Base-by-base conservation (phyloP, 305 asterid species). In the Petunia hybrid region DNA sequence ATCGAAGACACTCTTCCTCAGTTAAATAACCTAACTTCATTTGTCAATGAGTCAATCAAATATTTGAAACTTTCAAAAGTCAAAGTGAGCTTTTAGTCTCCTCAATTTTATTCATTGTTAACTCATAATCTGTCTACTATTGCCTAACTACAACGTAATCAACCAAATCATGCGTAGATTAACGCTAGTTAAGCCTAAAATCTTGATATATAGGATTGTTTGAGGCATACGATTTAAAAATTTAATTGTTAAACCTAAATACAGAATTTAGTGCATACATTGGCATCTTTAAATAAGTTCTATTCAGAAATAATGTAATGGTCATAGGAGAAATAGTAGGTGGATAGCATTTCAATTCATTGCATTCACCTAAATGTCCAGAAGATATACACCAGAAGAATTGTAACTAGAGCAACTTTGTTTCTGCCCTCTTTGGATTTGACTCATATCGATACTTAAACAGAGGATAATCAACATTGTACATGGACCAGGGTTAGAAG, bases 41-140 rank as follows among this genome's bases (percentile, higher is more conserved):
- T 39, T 61, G 76, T 48, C 45, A 79, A 53, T 38, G 82, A 53
- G 39, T 7, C 31, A 79, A 10, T 42, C 55, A 77, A 77, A 61
- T n/a, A 61, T 22, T 22, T 22, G 77, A 66, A 70, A 46, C 22
- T 46, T 70, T 35, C 78, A 71, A 61, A 71, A 71, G 78, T 71
- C 12, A 13, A 48, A 71, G 60, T 48, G 78, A 48, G 78, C 43
- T 51, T 36, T 73, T 51, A 3, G 46, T 51, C 63, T 35, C 63
- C 63, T 73, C 63, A 73, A 73, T 36, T 36, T 22, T 22, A 22
- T 22, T 22, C 31, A 22, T 22, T 22, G 1, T 22, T 22, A 22
- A 22, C 31, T 22, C 1, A 22, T 22, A 22, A 22, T 22, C 31
- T 22, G 31, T 22, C 31, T 22, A 22, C 31, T 22, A 22, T 22